Evolutionary conservation across 495 filamentous ascomycete genomes (phyloP), one percentile per base, ranked within the genome.

Genomic region (Parmelia sp.): DNA sequence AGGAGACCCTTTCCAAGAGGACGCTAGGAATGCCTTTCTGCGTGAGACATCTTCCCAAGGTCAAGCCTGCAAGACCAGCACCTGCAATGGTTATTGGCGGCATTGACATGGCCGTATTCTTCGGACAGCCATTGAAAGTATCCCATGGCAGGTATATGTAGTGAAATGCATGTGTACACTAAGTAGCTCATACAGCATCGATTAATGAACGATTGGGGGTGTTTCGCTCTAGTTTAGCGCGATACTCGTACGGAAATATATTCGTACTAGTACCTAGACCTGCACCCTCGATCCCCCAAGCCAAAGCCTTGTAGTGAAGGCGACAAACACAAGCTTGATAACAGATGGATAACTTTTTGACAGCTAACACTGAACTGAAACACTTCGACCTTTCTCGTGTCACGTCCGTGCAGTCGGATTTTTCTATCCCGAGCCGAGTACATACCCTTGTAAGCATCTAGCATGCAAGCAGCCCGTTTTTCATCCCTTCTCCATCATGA

Each of bases 51-150:
- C 68, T 71, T 11, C 67, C 74, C 15, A 78, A 63, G 14, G 68
- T 70, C 9, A 77, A 62, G 9, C 73, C 76, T 15, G 66, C 67
- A 17, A 75, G 58, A 21, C 75, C 74, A 42, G 74, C 71, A 25
- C 75, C 74, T 3, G 75, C 64, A 40, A 75, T 77, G 33, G 47
- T 68, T 35, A 74, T 71, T 39, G 67, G 57, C 35, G 57, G 27
- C 27, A 39, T 47, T 27, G 65, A 62, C 63, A 65, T 65, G 49
- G 62, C 44, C 40, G 58, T 19, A 53, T 29, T 53, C 14, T 4
- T 53, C 15, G 2, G 25, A 53, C 7, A 29, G 27, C 17, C 27
- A 53, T 53, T 31, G 25, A 53, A 23, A 53, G 27, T 1, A 17
- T 12, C n/a, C n/a, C 49, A 53, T 53, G 44, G n/a, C 21, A 47